A percentile compares a stretch with the other conserved stretches of the same genome.
Conservation (phyloP, 73 alveolate genomes). For the Breviolum minutum region DNA sequence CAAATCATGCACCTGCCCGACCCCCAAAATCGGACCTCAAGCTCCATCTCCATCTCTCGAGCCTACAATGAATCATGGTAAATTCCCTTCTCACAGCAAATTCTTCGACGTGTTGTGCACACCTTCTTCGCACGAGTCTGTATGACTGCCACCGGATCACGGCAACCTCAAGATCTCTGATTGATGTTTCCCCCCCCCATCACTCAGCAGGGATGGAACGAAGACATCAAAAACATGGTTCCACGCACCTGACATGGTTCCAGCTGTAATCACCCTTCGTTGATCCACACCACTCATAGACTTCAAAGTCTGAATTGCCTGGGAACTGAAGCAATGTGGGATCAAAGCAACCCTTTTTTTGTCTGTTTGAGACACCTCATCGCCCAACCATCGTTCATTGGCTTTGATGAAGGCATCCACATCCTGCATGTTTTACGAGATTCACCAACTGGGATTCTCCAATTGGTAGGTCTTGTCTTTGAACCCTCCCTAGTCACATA, state of each 20-base stretch:
- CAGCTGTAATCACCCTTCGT: neutral
- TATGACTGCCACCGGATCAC: slow-evolving; percentile 84
- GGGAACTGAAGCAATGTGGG: neutral
- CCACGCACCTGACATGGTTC: neutral
- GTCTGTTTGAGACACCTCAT: neutral
- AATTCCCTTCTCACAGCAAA: neutral
- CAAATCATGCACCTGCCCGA: too few species aligned
- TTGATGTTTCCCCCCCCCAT: neutral
- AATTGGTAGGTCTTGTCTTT: neutral
- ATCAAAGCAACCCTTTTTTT: neutral
- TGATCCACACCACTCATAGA: slow-evolving; percentile 36
- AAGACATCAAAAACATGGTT: too few species aligned
- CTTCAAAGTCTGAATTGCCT: slow-evolving; percentile 56
- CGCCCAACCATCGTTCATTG: slow-evolving; percentile 82
- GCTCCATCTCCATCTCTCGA: slow-evolving; percentile 93
- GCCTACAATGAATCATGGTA: neutral
- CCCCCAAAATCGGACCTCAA: slow-evolving; percentile 18
- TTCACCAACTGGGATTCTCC: neutral
- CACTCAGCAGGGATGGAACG: too few species aligned
- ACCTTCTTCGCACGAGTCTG: slow-evolving; percentile 94
- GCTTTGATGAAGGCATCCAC: slow-evolving; percentile 67
- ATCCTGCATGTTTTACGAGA: neutral
- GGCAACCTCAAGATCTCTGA: slow-evolving; percentile 37
- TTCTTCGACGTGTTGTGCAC: neutral
- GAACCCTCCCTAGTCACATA: neutral